Evolutionary conservation across 2,329 filamentous ascomycete species (phyloP).

Genomic region (Penicillium sclerotiorum): DNA sequence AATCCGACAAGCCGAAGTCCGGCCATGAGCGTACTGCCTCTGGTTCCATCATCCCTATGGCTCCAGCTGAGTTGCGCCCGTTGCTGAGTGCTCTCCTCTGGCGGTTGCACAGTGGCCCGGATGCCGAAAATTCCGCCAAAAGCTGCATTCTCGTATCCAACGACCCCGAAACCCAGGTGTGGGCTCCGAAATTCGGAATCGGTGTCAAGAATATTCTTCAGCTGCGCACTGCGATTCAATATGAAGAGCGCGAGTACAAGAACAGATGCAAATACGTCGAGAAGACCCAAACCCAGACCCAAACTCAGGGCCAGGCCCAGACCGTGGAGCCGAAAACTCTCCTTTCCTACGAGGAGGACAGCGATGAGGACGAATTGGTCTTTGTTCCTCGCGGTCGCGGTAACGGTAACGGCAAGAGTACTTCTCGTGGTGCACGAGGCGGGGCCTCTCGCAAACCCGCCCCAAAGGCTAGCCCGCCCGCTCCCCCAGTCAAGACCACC

Average conservation of each 20-base stretch:
- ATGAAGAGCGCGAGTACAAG: slow-evolving; percentile 50
- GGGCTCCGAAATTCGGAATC: slow-evolving; percentile 53
- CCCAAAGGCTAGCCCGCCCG: slow-evolving; percentile 25
- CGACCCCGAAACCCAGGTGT: slow-evolving; percentile 45
- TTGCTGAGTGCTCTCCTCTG: slow-evolving; percentile 50
- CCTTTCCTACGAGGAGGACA: slow-evolving; percentile 52
- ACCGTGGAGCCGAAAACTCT: slow-evolving; percentile 45
- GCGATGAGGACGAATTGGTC: slow-evolving; percentile 52
- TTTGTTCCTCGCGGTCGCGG: slow-evolving; percentile 46
- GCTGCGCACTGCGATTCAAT: slow-evolving; percentile 50
- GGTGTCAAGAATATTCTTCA: slow-evolving; percentile 52
- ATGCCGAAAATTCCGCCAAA: slow-evolving; percentile 37
- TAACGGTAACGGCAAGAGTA: slow-evolving; percentile 40
- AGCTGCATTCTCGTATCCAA: slow-evolving; percentile 49
- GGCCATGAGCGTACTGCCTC: slow-evolving; percentile 37
- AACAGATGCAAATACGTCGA: slow-evolving; percentile 50
- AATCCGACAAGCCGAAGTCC: slow-evolving; percentile 23
- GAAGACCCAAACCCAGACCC: slow-evolving; percentile 38
- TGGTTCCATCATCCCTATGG: slow-evolving; percentile 39
- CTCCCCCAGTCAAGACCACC: slow-evolving; percentile 30
- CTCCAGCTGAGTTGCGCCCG: slow-evolving; percentile 43
- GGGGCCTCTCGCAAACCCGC: slow-evolving; percentile 35
- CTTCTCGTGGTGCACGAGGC: slow-evolving; percentile 31
- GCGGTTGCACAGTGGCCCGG: slow-evolving; percentile 44
- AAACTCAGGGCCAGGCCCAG: not conserved